Evolutionary conservation across 352 stramenopile species (phyloP).

Genomic region (Globisporangium spinosum): DNA sequence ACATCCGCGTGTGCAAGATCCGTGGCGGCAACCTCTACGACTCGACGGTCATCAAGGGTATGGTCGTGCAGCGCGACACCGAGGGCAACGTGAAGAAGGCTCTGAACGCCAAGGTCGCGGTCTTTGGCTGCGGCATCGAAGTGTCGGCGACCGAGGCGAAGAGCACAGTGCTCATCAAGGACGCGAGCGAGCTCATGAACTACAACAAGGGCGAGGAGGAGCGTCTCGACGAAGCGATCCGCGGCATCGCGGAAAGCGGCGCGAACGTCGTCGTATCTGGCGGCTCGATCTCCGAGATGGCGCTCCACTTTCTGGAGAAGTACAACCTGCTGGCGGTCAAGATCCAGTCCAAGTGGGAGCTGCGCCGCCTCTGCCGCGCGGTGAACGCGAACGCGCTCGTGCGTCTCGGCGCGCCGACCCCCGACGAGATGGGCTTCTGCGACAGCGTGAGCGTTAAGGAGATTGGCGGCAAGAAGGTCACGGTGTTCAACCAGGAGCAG

Average conservation of each 20-base stretch:
- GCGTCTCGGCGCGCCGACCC: constrained; percentile 93
- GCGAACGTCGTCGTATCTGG: constrained; percentile 95
- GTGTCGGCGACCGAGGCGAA: constrained; percentile 96
- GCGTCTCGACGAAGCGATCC: constrained; percentile 97
- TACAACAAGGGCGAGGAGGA: constrained; percentile 99
- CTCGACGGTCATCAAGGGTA: constrained; percentile 96
- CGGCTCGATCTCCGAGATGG: constrained; percentile 98
- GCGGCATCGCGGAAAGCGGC: constrained; percentile 94
- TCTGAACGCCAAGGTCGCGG: constrained; percentile 92
- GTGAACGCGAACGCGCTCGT: constrained; percentile 97
- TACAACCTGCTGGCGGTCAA: constrained; percentile 97
- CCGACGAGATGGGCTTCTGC: constrained; percentile 97
- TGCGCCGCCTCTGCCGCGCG: constrained; percentile 95
- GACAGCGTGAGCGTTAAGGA: constrained; percentile 93
- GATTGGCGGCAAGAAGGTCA: constrained; percentile 95
- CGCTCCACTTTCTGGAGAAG: constrained; percentile 98
- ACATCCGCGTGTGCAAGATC: constrained; percentile 98
- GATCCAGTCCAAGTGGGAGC: constrained; percentile 98
- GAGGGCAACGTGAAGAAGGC: constrained; percentile 92
- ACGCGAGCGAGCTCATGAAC: constrained; percentile 98
- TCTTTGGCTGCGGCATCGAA: constrained; percentile 98
- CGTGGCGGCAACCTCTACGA: constrained; percentile 94
- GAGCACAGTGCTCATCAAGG: constrained; percentile 99
- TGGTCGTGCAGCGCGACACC: constrained; percentile 93
- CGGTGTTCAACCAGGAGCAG: constrained; percentile 93